Percentiles rank a stretch among this genome's conserved stretches.
Evolutionary conservation across 305 asterid genomes (phyloP).

Genomic region (Coffea humblotiana): DNA sequence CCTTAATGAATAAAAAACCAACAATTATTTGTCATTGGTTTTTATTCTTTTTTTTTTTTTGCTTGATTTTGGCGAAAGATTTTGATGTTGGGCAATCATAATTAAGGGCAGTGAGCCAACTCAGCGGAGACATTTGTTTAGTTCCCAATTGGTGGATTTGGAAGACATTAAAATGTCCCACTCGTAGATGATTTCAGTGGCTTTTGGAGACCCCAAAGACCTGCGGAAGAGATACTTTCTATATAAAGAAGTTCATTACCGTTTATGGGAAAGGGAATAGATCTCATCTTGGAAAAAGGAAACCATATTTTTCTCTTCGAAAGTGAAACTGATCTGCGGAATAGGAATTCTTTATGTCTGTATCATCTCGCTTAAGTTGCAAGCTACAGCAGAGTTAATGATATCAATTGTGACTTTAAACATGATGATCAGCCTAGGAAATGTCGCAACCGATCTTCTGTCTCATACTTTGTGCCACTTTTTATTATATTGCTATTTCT

Average conservation of each 20-base stretch:
- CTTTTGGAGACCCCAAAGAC: constrained; percentile 19
- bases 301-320: neutral
- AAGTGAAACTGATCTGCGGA: too few species aligned
- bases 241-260: neutral
- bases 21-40: neutral
- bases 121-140: constrained; percentile 19
- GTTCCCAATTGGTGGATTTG: constrained; percentile 17
- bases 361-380: neutral
- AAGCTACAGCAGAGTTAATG: neutral
- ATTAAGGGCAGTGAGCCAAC: neutral
- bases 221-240: neutral
- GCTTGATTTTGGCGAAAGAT: neutral
- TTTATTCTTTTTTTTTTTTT: neutral
- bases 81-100: neutral
- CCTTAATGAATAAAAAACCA: neutral
- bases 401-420: neutral
- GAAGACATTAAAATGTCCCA: neutral
- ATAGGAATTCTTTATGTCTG: neutral
- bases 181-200: constrained; percentile 11
- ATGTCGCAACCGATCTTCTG: too few species aligned
- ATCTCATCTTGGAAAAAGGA: neutral
- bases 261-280: neutral
- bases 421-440: neutral
- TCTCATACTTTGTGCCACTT: too few species aligned
- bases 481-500: too few species aligned